These are phyloP conservation scores for Cryphonectria naterciae DNA, from an alignment of 2,329 filamentous ascomycete species.

Conservation along the genomic window DNA sequence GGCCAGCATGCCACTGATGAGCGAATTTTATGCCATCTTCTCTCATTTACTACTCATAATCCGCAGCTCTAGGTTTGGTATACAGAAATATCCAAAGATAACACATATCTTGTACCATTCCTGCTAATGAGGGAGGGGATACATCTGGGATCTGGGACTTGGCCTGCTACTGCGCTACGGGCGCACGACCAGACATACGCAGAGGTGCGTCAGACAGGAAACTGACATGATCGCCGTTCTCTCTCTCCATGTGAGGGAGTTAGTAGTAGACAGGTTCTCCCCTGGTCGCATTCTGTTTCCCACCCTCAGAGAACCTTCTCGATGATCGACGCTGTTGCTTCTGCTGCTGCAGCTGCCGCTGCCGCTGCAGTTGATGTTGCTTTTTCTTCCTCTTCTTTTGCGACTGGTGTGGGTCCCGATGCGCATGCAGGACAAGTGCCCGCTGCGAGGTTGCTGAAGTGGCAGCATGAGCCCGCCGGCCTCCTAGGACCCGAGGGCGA, in stretches of 20 bases:
- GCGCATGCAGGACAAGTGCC: slow-evolving; percentile 29
- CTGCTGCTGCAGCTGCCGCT: too few relatives aligned
- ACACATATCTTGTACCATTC: background rate
- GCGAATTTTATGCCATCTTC: slow-evolving; percentile 11
- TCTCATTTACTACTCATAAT: slow-evolving; percentile 5
- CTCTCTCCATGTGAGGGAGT: background rate
- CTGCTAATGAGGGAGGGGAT: slow-evolving; percentile 4
- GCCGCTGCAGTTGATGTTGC: background rate
- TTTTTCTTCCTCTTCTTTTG: background rate
- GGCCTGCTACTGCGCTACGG: background rate
- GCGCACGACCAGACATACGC: background rate
- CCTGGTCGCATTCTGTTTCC: background rate
- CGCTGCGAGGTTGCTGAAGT: slow-evolving; percentile 24
- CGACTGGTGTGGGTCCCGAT: slow-evolving; percentile 24
- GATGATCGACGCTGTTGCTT: background rate
- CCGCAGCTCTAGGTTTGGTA: background rate
- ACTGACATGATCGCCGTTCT: slow-evolving; percentile 19
- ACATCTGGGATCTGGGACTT: slow-evolving; percentile 6
- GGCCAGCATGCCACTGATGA: slow-evolving; percentile 15
- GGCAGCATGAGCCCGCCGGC: slow-evolving; percentile 17
- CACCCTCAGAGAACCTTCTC: background rate
- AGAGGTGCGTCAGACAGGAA: slow-evolving; percentile 1
- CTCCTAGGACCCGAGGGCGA: slow-evolving; percentile 13
- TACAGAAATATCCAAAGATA: background rate
- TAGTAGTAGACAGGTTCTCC: background rate